Percentiles rank a stretch among this genome's conserved stretches.
Conservation (phyloP, 495 filamentous ascomycete species). For the Letharia columbiana region DNA sequence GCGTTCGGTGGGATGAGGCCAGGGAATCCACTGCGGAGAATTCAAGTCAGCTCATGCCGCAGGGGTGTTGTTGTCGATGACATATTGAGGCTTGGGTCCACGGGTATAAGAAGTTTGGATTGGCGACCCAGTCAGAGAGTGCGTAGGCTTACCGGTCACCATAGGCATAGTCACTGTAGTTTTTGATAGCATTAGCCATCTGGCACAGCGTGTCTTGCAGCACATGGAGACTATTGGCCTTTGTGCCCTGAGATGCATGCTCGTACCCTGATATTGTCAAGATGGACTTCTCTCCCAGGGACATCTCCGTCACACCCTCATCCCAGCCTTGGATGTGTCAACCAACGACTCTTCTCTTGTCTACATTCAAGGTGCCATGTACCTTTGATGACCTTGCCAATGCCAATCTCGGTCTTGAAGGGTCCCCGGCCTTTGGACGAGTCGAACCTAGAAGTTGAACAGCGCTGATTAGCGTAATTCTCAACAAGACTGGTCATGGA, state of each 20-base stretch:
- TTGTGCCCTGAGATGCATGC: not conserved
- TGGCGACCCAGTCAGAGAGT: constrained; percentile 2
- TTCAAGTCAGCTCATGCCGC: constrained; percentile 7
- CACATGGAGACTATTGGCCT: not conserved
- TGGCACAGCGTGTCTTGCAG: not conserved
- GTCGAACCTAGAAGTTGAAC: constrained; percentile 56
- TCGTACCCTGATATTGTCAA: constrained; percentile 68
- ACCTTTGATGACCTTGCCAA: constrained; percentile 75
- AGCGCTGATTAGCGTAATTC: constrained; percentile 15
- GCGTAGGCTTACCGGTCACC: constrained; percentile 51
- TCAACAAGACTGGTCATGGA: not conserved
- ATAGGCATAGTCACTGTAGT: constrained; percentile 65
- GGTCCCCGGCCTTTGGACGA: constrained; percentile 58
- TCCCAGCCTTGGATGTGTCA: constrained; percentile 63
- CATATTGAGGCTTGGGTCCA: not conserved
- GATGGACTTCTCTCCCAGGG: constrained; percentile 68
- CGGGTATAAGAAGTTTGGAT: not conserved
- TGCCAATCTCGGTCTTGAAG: constrained; percentile 61
- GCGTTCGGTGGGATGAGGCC: constrained; percentile 48
- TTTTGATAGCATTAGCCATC: constrained; percentile 26
- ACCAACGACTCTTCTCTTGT: constrained; percentile 1
- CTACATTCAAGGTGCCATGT: constrained; percentile 9
- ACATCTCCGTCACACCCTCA: constrained; percentile 72
- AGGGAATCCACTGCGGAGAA: constrained; percentile 51
- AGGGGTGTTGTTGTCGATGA: not conserved